Base-by-base conservation (phyloP, 805 yeast species). In the Kodamaea kaohsiungensis region DNA sequence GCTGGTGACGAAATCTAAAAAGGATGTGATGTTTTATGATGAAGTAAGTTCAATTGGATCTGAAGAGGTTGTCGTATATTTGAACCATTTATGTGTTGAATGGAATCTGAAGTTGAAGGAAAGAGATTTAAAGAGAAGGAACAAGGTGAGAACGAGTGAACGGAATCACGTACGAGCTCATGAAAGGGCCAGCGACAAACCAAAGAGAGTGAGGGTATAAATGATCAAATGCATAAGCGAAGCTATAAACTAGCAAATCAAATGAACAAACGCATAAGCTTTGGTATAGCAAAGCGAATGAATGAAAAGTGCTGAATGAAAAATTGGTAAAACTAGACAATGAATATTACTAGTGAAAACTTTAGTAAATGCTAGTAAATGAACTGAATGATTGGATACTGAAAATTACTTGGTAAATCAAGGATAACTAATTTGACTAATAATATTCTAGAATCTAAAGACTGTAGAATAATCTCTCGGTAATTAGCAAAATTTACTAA, bases 41-140 rank as follows among this genome's bases (percentile, higher is more conserved):
- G 84, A 81, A 35, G 76, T 88, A 39, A 89, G 86, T 58, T 63
- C 77, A 15, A 79, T 87, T 1, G 92, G 93, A 1, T 78, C 82
- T 12, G 81, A 75, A 16, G 89, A 85, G 59, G 86, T 90, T 9
- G 72, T 77, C 10, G 71, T 74, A 1, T 89, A 88, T 65, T 72
- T 91, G 45, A 82, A 86, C 47, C 58, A 65, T 8, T 72, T 89
- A 54, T 73, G 77, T 33, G 46, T 61, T 6, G 86, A 85, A 60
- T 91, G 97, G 97, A 91, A 87, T 65, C 82, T 76, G 17, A 83
- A 81, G 54, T 75, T 92, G 37, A 82, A 85, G 61, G 80, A 87
- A 65, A 30, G 16, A 18, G 50, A 48, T 7, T 48, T 48, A n/a
- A 37, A 30, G 18, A 48, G 35, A 35, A 35, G 22, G 43, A 17